A percentile compares a stretch with the other conserved stretches of the same genome.
These are phyloP conservation scores for Veloboletus limbatus DNA, from an alignment of 1,284 basidiomycete species.

Conservation along the genomic window DNA sequence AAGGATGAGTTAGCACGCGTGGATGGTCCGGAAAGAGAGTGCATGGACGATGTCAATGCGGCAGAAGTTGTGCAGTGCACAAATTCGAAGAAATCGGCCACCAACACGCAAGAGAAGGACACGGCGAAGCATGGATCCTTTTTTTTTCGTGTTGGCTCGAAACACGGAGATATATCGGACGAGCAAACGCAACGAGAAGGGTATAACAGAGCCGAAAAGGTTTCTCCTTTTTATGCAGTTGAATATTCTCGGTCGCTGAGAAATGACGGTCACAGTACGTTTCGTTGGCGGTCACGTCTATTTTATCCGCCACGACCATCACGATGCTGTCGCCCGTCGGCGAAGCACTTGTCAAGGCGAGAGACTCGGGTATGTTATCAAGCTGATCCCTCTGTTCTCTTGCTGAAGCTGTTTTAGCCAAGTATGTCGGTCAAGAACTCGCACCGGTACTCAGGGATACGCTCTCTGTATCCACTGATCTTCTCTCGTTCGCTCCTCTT, in stretches of 20 bases:
- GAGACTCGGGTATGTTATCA: conserved; percentile 22
- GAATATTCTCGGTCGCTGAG: background rate
- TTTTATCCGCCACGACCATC: conserved; percentile 23
- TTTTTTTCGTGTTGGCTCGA: conserved; percentile 14
- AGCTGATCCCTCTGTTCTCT: background rate
- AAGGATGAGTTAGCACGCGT: background rate
- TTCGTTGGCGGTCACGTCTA: conserved; percentile 29
- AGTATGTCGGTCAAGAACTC: conserved; percentile 22
- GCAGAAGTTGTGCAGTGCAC: background rate
- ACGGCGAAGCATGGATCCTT: conserved; percentile 15
- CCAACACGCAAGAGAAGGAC: conserved; percentile 4
- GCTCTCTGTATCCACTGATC: conserved; percentile 34
- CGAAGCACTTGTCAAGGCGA: conserved; percentile 18
- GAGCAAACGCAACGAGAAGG: conserved; percentile 18
- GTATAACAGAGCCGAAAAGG: conserved; percentile 22
- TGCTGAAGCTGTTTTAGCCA: conserved; percentile 12
- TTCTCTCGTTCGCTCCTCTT: conserved; percentile 55
- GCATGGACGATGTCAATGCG: background rate
- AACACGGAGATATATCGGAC: conserved; percentile 3
- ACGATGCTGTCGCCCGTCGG: conserved; percentile 26
- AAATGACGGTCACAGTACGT: conserved; percentile 17
- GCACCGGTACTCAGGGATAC: conserved; percentile 25
- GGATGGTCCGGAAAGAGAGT: background rate
- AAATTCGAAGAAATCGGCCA: background rate
- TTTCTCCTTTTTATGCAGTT: background rate